These are phyloP conservation scores for Dipteronia sinensis DNA, from an alignment of 345 rosid species.

Conservation along the genomic window DNA sequence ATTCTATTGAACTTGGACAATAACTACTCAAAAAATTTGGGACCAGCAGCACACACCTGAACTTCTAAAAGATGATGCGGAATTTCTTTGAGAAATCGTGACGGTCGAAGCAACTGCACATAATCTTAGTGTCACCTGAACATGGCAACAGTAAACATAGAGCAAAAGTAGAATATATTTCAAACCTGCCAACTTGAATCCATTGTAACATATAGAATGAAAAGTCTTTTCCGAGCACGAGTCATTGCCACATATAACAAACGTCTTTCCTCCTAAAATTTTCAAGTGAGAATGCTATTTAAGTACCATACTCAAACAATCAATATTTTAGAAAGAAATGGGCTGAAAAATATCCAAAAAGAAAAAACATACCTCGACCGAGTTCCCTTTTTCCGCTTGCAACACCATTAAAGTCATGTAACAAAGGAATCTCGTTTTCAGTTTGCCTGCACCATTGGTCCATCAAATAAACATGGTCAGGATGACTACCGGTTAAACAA, in stretches of 20 bases:
- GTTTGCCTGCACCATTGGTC: conserved; percentile 59
- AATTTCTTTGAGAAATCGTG: conserved; percentile 91
- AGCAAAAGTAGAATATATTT: conserved; percentile 19
- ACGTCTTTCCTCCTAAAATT: conserved; percentile 84
- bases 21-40: background rate
- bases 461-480: background rate
- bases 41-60: conserved; percentile 42
- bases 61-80: conserved; percentile 75
- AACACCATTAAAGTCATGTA: conserved; percentile 66
- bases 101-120: conserved; percentile 84
- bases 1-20: background rate
- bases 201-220: conserved; percentile 72
- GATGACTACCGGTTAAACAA: background rate
- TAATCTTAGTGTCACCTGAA: conserved; percentile 28
- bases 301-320: conserved; percentile 4
- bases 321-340: background rate
- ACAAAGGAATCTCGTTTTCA: conserved; percentile 90
- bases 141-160: conserved; percentile 16
- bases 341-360: conserved; percentile 5
- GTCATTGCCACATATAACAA: conserved; percentile 95
- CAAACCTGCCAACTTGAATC: conserved; percentile 96
- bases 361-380: conserved; percentile 60
- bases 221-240: conserved; percentile 83
- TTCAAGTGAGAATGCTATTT: conserved; percentile 23
- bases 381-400: conserved; percentile 56